Conservation (phyloP, 345 rosid species). For the Bretschneidera sinensis region DNA sequence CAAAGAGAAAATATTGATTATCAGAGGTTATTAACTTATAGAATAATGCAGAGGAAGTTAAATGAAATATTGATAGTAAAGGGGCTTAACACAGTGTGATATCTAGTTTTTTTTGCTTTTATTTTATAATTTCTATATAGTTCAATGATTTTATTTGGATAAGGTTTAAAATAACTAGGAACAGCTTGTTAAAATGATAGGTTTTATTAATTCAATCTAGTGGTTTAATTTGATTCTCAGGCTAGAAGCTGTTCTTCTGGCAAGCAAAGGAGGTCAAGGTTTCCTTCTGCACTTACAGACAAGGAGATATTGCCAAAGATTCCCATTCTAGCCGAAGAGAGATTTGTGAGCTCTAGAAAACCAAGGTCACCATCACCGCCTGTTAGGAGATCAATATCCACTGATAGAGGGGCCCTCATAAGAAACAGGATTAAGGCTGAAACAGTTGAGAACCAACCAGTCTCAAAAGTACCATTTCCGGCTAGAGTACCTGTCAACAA, state of each 20-base stretch:
- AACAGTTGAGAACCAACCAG: conserved; percentile 41
- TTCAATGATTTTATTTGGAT: too few relatives aligned
- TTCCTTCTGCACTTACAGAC: conserved; percentile 58
- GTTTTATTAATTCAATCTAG: too few relatives aligned
- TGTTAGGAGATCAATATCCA: conserved; percentile 67
- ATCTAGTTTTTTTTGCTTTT: too few relatives aligned
- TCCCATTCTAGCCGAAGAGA: conserved; percentile 47
- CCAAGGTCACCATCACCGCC: conserved; percentile 80
- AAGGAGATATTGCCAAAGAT: conserved; percentile 52
- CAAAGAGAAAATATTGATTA: too few relatives aligned
- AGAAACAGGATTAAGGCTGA: conserved; percentile 61
- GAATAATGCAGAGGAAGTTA: too few relatives aligned
- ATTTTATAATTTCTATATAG: too few relatives aligned
- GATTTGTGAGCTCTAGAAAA: conserved; percentile 30
- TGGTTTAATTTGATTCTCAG: conserved; percentile 56
- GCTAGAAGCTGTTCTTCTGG: conserved; percentile 80
- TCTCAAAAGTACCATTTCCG: conserved; percentile 69
- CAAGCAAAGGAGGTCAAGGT: conserved; percentile 73
- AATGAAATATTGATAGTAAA: too few relatives aligned
- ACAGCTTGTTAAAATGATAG: too few relatives aligned
- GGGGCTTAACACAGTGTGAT: too few relatives aligned
- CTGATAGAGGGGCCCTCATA: conserved; percentile 64
- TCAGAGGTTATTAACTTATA: too few relatives aligned
- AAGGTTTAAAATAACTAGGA: too few relatives aligned
- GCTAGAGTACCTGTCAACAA: conserved; percentile 70